Base-by-base conservation (phyloP, 495 filamentous ascomycete genomes). In the Podospora conica region DNA sequence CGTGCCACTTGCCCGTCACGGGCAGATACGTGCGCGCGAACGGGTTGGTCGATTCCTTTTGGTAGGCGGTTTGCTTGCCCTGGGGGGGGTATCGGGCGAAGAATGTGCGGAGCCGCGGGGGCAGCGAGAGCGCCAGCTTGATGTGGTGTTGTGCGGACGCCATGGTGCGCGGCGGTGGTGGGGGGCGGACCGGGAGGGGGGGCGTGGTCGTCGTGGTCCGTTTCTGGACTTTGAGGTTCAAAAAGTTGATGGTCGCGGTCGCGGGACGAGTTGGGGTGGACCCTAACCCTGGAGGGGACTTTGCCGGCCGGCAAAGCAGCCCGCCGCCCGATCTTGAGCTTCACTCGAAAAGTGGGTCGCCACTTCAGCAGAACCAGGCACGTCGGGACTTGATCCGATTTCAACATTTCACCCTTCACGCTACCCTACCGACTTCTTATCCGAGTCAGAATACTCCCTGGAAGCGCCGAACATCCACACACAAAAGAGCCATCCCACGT, bases 61-160 rank as follows among this genome's bases (percentile, higher is more conserved):
- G 76, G 73, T 78, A 79, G 31, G 76, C 71, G 58, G 77, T 79
- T 66, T 77, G 68, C 27, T 78, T 72, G 65, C 75, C 75, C 54
- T 75, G 54, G 31, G 78, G 93, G 24, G 94, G 95, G 72, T 92
- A 97, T 66, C 89, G 87, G 40, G 89, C 87, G 77, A 98, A 91
- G 85, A 98, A 97, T 67, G 87, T 87, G 65, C 85, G 85, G n/a
- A 98, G 84, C 20, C 88, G 87, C 21, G 82, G 77, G 18, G 92
- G 95, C 20, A 93, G 84, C 40, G 83, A 75, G 72, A 84, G 81
- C 27, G 88, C 90, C 63, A 93, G 82, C 64, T 82, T 75, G 65
- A 90, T 76, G 71, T 83, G 85, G 58, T 72, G 80, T 63, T 74
- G 55, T 33, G 68, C 78, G 62, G 70, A 66, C n/a, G 74, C 25